Percentiles rank a stretch among this genome's conserved stretches.
Conservation (phyloP, 148 eudicot genomes). For the Rhododendron ovatum region DNA sequence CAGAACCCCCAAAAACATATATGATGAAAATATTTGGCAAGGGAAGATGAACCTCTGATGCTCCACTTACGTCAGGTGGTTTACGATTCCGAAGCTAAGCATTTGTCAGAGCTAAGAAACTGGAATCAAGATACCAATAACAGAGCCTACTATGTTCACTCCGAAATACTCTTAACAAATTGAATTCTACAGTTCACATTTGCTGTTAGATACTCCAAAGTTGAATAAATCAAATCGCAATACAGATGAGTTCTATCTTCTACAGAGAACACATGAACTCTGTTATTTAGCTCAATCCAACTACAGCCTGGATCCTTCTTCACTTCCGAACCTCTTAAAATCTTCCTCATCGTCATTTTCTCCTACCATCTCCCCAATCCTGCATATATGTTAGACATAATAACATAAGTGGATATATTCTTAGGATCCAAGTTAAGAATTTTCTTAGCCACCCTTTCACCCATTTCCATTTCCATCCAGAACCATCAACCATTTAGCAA, state of each 20-base stretch:
- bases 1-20: neutral
- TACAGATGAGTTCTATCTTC: slow-evolving; percentile 36
- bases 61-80: neutral
- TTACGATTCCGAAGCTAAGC: neutral
- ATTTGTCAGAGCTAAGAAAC: neutral
- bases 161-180: neutral
- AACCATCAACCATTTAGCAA: slow-evolving; percentile 40
- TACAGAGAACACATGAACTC: slow-evolving; percentile 30
- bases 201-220: slow-evolving; percentile 25
- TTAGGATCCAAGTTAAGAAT: slow-evolving; percentile 25
- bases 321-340: slow-evolving; percentile 22
- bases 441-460: slow-evolving; percentile 32
- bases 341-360: slow-evolving; percentile 30
- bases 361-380: slow-evolving; percentile 38
- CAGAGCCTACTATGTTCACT: no score
- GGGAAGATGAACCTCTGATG: neutral
- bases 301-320: slow-evolving; percentile 56
- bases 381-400: slow-evolving; percentile 47
- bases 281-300: slow-evolving; percentile 44
- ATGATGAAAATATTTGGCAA: neutral
- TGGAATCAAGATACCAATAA: neutral
- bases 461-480: slow-evolving; percentile 45
- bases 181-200: slow-evolving; percentile 14
- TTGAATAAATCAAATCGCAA: slow-evolving; percentile 21
- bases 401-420: slow-evolving; percentile 24